phyloP scores from a whole-genome alignment of 2,329 filamentous ascomycete species.

The Colletotrichum lindemuthianum region DNA sequence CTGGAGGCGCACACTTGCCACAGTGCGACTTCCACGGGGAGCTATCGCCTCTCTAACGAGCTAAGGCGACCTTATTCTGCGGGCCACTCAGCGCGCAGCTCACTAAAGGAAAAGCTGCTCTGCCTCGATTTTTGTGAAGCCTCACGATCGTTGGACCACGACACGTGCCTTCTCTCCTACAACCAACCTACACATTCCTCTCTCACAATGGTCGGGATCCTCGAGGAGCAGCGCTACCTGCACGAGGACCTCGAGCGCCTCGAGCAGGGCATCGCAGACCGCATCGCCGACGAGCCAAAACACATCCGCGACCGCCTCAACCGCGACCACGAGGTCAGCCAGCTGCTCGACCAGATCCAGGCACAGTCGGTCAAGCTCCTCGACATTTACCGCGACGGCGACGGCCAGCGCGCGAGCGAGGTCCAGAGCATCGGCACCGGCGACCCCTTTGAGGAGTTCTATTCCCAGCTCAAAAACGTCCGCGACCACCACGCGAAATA shows the following conservation, averaged over 20 bases:
- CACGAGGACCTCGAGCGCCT: slow-evolving; percentile 97
- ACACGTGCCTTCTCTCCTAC: no score
- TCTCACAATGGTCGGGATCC: slow-evolving; percentile 67
- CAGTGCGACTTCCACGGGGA: background rate
- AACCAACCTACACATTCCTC: background rate
- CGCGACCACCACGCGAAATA: slow-evolving; percentile 91
- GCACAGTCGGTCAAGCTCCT: slow-evolving; percentile 84
- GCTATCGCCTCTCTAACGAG: slow-evolving; percentile 9
- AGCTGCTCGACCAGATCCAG: slow-evolving; percentile 88
- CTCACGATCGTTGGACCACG: background rate
- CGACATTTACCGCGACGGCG: slow-evolving; percentile 84
- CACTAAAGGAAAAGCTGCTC: background rate
- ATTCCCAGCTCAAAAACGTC: slow-evolving; percentile 82
- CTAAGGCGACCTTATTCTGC: slow-evolving; percentile 35
- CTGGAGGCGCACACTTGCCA: background rate
- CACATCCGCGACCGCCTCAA: slow-evolving; percentile 91
- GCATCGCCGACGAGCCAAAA: slow-evolving; percentile 87
- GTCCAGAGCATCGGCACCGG: slow-evolving; percentile 85
- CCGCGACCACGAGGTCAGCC: slow-evolving; percentile 89
- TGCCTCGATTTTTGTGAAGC: slow-evolving; percentile 25
- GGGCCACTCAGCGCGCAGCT: slow-evolving; percentile 23
- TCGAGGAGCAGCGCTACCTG: slow-evolving; percentile 93
- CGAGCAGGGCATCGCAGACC: slow-evolving; percentile 92
- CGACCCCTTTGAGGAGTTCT: slow-evolving; percentile 91
- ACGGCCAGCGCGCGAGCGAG: slow-evolving; percentile 78